Evolutionary conservation across 305 asterid species (phyloP).

Genomic region (Ilex paraguariensis): DNA sequence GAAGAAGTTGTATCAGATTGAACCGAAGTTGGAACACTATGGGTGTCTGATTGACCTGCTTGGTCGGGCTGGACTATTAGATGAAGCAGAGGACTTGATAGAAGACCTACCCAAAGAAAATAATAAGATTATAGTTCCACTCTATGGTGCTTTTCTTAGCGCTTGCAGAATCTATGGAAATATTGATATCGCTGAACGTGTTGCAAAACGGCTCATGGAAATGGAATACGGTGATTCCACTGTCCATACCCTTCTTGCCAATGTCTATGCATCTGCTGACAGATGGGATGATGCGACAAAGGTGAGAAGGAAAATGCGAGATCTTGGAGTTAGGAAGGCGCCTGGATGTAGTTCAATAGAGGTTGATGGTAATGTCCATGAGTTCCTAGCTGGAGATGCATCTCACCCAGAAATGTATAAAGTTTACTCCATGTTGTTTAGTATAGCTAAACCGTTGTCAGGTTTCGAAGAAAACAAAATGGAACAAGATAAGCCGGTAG

Average conservation of each 20-base stretch:
- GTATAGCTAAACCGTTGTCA: neutral
- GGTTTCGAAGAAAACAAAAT: neutral
- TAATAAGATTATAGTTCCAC: conserved; percentile 29
- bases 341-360: conserved; percentile 64
- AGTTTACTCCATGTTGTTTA: neutral
- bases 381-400: conserved; percentile 9
- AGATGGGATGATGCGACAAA: conserved; percentile 61
- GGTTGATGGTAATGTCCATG: conserved; percentile 17
- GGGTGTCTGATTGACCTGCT: conserved; percentile 67
- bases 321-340: conserved; percentile 31
- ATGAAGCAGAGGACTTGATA: conserved; percentile 56
- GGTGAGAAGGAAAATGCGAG: conserved; percentile 40
- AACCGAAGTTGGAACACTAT: conserved; percentile 65
- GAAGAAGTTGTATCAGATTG: conserved; percentile 31
- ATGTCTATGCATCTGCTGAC: conserved; percentile 47
- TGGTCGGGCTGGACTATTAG: conserved; percentile 64
- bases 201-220: conserved; percentile 41
- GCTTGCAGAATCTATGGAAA: conserved; percentile 62
- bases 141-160: conserved; percentile 62
- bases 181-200: conserved; percentile 57
- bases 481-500: neutral
- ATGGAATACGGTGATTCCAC: conserved; percentile 44
- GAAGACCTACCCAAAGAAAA: conserved; percentile 29
- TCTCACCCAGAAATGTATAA: conserved; percentile 7
- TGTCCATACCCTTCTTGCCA: conserved; percentile 48